Percentiles rank a stretch among this genome's conserved stretches.
phyloP scores from a whole-genome alignment of 2,329 filamentous ascomycete genomes.

The Monosporascus sp. region DNA sequence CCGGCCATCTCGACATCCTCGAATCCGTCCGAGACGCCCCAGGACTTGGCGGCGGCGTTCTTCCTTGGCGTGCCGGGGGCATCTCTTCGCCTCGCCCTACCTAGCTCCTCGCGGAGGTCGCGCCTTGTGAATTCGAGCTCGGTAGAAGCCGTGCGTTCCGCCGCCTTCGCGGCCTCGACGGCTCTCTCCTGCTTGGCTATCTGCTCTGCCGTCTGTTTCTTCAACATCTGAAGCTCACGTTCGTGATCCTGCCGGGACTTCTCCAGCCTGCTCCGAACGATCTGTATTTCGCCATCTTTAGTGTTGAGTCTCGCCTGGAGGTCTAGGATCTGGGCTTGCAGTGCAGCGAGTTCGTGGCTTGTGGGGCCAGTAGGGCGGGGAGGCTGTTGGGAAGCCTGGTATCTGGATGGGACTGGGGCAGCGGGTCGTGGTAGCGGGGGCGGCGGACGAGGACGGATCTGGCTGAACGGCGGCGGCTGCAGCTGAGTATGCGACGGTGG shows the following conservation, averaged over 20 bases:
- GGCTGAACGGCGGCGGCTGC: constrained; percentile 31
- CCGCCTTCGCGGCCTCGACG: constrained; percentile 58
- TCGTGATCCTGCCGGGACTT: constrained; percentile 59
- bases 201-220: constrained; percentile 60
- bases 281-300: constrained; percentile 67
- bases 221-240: constrained; percentile 54
- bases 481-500: not conserved
- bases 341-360: constrained; percentile 36
- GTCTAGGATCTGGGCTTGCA: constrained; percentile 48
- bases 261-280: constrained; percentile 66
- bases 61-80: constrained; percentile 54
- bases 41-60: constrained; percentile 44
- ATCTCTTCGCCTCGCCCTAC: constrained; percentile 43
- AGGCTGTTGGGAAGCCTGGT: constrained; percentile 30
- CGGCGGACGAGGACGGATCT: constrained; percentile 36
- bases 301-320: constrained; percentile 53
- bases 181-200: constrained; percentile 57
- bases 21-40: constrained; percentile 68
- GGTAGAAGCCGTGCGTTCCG: constrained; percentile 60
- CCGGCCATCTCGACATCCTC: constrained; percentile 57
- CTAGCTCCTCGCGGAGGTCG: constrained; percentile 58
- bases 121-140: constrained; percentile 69
- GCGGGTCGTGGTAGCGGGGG: constrained; percentile 22
- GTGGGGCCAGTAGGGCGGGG: constrained; percentile 15
- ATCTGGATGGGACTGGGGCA: constrained; percentile 27